These are phyloP conservation scores for Pisolithus tinctorius DNA, from an alignment of 768 basidiomycete species.

Conservation along the genomic window DNA sequence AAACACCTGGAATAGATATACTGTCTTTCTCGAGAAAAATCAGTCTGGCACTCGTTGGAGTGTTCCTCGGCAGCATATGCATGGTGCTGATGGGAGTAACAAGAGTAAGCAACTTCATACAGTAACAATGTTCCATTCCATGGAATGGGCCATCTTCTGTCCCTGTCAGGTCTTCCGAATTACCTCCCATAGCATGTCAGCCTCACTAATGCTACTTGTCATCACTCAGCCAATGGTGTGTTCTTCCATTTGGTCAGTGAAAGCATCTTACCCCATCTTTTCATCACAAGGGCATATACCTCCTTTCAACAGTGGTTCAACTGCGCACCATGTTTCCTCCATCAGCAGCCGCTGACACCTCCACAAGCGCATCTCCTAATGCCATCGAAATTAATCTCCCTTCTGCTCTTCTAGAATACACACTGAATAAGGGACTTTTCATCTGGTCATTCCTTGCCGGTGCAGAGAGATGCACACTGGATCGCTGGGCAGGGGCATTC, in stretches of 20 bases:
- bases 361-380: no score
- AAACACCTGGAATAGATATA: slow-evolving; percentile 26
- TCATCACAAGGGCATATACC: slow-evolving; percentile 60
- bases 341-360: no score
- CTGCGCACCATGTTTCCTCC: no score
- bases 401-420: slow-evolving; percentile 63
- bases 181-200: slow-evolving; percentile 62
- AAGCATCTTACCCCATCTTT: slow-evolving; percentile 1
- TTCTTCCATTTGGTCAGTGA: slow-evolving; percentile 4
- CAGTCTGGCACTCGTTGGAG: no score
- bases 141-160: background rate
- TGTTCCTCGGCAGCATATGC: no score
- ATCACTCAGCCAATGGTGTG: slow-evolving; percentile 79
- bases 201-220: slow-evolving; percentile 68
- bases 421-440: slow-evolving; percentile 67
- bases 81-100: no score
- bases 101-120: slow-evolving; percentile 15
- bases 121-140: background rate
- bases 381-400: slow-evolving; percentile 46
- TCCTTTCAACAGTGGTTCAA: slow-evolving; percentile 78
- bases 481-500: slow-evolving; percentile 48
- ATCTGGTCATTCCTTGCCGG: slow-evolving; percentile 65
- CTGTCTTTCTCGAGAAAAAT: slow-evolving; percentile 43
- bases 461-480: slow-evolving; percentile 38
- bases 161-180: slow-evolving; percentile 48